Evolutionary conservation across 2,329 filamentous ascomycete genomes (phyloP).

Genomic region (Ophiocordyceps unilateralis): DNA sequence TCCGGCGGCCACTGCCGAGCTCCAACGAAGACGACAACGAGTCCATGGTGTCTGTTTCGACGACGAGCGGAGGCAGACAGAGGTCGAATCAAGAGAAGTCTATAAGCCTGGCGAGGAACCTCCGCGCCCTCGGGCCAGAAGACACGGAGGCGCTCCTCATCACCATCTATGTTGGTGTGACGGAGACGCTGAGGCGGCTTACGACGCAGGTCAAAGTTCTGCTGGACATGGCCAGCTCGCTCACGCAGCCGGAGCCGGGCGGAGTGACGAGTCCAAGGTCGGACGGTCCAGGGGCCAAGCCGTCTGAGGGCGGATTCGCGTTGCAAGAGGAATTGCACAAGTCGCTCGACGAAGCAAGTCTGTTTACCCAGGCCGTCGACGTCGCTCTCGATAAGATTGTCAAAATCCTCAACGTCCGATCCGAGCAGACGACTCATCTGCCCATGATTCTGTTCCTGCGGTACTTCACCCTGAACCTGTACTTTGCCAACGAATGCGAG

Average conservation of each 20-base stretch:
- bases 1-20: slow-evolving; percentile 72
- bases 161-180: slow-evolving; percentile 71
- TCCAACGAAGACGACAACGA: slow-evolving; percentile 89
- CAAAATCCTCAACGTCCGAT: slow-evolving; percentile 59
- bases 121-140: slow-evolving; percentile 65
- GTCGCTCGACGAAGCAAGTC: slow-evolving; percentile 57
- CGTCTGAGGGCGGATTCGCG: slow-evolving; percentile 18
- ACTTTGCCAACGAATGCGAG: slow-evolving; percentile 77
- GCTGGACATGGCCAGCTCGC: slow-evolving; percentile 77
- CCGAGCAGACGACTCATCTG: slow-evolving; percentile 53
- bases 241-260: slow-evolving; percentile 25
- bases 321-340: slow-evolving; percentile 62
- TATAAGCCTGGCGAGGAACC: slow-evolving; percentile 68
- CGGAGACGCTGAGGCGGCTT: slow-evolving; percentile 70
- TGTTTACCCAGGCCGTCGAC: slow-evolving; percentile 67
- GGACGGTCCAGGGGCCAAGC: slow-evolving; percentile 4
- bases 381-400: slow-evolving; percentile 61
- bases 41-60: slow-evolving; percentile 74
- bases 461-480: slow-evolving; percentile 66
- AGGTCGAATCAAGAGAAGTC: slow-evolving; percentile 78
- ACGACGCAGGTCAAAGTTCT: slow-evolving; percentile 87
- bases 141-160: slow-evolving; percentile 73
- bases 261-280: slow-evolving; percentile 28
- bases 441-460: slow-evolving; percentile 56
- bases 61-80: slow-evolving; percentile 48